Evolutionary conservation across 352 stramenopile species (phyloP).

Genomic region (Pythium insidiosum): DNA sequence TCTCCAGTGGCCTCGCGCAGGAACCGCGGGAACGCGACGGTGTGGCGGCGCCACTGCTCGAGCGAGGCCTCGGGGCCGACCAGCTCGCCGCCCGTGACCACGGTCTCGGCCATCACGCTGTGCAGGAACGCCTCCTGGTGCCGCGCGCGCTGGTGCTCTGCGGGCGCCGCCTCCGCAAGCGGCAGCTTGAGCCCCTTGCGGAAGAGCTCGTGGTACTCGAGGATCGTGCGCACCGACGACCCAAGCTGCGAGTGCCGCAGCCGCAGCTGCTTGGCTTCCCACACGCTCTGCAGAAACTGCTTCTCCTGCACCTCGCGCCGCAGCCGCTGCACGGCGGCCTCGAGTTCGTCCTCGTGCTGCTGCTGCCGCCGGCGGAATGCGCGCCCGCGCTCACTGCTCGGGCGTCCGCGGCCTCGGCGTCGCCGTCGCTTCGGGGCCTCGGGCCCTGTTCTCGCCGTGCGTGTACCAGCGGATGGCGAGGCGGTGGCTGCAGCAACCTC

Average conservation of each 20-base stretch:
- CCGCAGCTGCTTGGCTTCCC: slow-evolving; percentile 8
- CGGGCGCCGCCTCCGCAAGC: neutral
- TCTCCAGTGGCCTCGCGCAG: neutral
- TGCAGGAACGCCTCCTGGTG: neutral
- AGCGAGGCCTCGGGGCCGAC: neutral
- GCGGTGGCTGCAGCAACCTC: no score
- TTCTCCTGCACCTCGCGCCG: slow-evolving; percentile 1
- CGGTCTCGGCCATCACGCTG: no score
- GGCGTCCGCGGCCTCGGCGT: neutral
- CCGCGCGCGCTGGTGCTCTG: neutral
- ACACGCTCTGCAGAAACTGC: slow-evolving; percentile 3
- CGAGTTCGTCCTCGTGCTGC: neutral
- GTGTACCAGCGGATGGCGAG: no score
- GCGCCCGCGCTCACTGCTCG: slow-evolving; percentile 12
- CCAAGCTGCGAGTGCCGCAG: slow-evolving; percentile 2
- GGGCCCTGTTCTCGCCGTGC: no score
- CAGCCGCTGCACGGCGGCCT: neutral
- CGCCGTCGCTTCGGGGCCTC: no score
- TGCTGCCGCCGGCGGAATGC: slow-evolving; percentile 11
- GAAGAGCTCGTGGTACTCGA: slow-evolving; percentile 3
- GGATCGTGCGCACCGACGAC: neutral
- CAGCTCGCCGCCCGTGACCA: neutral
- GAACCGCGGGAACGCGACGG: neutral
- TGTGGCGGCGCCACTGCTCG: slow-evolving; percentile 2
- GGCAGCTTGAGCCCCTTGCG: neutral